Conservation (phyloP, 805 yeast species). For the Ogataea paraovalis region DNA sequence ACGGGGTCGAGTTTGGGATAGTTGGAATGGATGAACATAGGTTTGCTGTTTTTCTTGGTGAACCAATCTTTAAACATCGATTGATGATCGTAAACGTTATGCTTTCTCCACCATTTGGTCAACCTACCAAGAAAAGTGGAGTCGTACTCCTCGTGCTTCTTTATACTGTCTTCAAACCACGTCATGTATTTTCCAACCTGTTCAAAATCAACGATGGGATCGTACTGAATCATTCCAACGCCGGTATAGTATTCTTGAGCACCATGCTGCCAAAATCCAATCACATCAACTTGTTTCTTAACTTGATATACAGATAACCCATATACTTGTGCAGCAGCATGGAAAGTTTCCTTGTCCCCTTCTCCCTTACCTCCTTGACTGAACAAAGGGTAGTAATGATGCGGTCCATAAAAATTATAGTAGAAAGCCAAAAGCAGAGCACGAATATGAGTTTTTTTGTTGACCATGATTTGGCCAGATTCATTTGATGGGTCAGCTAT, state of each 20-base stretch:
- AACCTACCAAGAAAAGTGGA: conserved; percentile 7
- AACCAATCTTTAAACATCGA: conserved; percentile 20
- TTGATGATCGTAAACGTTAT: conserved; percentile 13
- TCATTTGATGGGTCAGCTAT: conserved; percentile 54
- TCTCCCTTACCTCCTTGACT: conserved; percentile 49
- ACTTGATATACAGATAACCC: conserved; percentile 46
- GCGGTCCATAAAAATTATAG: conserved; percentile 51
- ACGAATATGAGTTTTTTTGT: conserved; percentile 44
- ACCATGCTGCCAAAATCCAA: conserved; percentile 40
- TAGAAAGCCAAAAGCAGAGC: conserved; percentile 47
- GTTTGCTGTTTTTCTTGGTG: conserved; percentile 21
- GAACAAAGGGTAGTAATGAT: conserved; percentile 42
- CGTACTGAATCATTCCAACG: conserved; percentile 55
- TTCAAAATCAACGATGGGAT: conserved; percentile 42
- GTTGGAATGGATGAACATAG: conserved; percentile 49
- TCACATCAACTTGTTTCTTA: conserved; percentile 43
- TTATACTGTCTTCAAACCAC: conserved; percentile 12
- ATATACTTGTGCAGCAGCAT: conserved; percentile 47
- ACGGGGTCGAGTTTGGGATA: conserved; percentile 52
- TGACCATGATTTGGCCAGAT: conserved; percentile 51
- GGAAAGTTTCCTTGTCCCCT: conserved; percentile 58
- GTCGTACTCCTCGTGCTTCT: conserved; percentile 4
- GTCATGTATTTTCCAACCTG: conserved; percentile 17
- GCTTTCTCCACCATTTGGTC: conserved; percentile 12
- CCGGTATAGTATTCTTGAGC: conserved; percentile 36